Conservation (phyloP, 176 grass and related monocot species). For the Puya raimondii region DNA sequence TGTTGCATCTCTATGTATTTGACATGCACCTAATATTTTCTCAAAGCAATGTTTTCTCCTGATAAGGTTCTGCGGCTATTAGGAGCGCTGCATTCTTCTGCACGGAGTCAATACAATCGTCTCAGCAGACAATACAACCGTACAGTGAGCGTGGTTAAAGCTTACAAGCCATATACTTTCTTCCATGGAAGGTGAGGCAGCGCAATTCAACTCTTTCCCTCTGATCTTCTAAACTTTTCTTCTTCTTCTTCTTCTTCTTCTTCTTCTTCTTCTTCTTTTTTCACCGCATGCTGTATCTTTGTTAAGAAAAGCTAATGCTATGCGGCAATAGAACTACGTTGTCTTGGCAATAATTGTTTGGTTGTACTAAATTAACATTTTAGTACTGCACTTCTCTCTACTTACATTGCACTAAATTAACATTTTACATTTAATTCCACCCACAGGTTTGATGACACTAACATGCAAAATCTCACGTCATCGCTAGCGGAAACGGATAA, state of each 20-base stretch:
- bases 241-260: neutral
- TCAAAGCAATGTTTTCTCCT: neutral
- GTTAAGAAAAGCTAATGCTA: too few species aligned
- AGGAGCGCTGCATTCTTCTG: neutral
- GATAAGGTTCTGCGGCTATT: neutral
- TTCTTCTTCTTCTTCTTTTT: neutral
- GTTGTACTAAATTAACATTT: too few species aligned
- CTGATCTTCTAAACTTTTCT: neutral
- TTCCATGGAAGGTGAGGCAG: neutral
- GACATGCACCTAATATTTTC: too few species aligned
- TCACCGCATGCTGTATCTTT: too few species aligned
- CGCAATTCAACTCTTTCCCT: neutral
- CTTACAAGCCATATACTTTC: neutral
- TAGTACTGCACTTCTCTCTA: too few species aligned
- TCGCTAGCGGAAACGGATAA: neutral
- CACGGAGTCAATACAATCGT: neutral
- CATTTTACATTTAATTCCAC: neutral
- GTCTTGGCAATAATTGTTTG: too few species aligned
- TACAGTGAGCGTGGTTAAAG: neutral
- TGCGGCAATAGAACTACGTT: too few species aligned
- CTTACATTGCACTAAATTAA: neutral
- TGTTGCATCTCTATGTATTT: too few species aligned
- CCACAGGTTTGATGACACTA: slow-evolving; percentile 25
- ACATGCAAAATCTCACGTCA: slow-evolving; percentile 19
- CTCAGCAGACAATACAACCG: neutral